Conservation (phyloP, 176 grass and related monocot species). For the Tillandsia fasciculata region DNA sequence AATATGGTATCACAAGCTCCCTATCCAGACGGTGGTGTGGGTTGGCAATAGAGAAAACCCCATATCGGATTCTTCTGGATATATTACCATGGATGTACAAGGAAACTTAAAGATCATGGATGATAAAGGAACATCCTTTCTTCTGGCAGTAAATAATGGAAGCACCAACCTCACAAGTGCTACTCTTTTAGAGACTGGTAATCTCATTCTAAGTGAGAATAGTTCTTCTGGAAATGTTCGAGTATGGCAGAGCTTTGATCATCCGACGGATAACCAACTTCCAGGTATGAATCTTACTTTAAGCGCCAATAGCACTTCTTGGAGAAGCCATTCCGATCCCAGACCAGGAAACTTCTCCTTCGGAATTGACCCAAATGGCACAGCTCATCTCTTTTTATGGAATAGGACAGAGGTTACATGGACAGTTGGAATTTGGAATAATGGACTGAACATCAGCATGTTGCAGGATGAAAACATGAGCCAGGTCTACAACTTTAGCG, state of each 20-base stretch:
- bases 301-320: slow-evolving; percentile 10
- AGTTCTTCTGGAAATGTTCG: background rate
- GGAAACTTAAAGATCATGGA: background rate
- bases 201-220: slow-evolving; percentile 7
- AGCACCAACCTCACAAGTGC: background rate
- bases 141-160: background rate
- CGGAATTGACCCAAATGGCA: slow-evolving; percentile 14
- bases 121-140: background rate
- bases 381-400: slow-evolving; percentile 20
- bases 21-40: background rate
- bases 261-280: slow-evolving; percentile 22
- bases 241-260: slow-evolving; percentile 28
- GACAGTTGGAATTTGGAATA: slow-evolving; percentile 10
- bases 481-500: background rate
- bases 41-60: slow-evolving; percentile 2
- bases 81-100: background rate
- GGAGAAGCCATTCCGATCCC: slow-evolving; percentile 18
- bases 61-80: background rate
- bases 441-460: background rate
- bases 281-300: slow-evolving; percentile 18
- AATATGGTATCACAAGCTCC: slow-evolving; percentile 2
- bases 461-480: too few species aligned
- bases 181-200: slow-evolving; percentile 16
- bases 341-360: slow-evolving; percentile 20
- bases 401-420: background rate